Evolutionary conservation across 140 eudicot species (phyloP).

Genomic region (Stevia rebaudiana): DNA sequence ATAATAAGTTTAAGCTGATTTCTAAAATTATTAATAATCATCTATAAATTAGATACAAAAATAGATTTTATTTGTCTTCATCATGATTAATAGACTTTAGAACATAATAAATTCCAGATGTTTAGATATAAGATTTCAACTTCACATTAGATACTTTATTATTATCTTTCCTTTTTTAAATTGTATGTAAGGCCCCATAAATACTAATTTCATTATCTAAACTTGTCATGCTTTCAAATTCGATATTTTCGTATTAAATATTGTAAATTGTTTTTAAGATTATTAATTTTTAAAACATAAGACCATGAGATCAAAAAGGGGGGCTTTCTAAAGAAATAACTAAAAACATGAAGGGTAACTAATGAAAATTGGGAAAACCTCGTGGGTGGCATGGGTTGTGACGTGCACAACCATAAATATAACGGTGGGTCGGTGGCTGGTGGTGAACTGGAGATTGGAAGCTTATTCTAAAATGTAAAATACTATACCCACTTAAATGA

Average conservation of each 20-base stretch:
- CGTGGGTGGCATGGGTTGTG: constrained; percentile 5
- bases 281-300: not conserved
- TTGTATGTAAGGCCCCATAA: no score
- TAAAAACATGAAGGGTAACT: constrained; percentile 16
- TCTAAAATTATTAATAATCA: not conserved
- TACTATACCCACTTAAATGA: constrained; percentile 10
- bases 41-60: not conserved
- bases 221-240: not conserved
- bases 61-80: not conserved
- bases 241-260: not conserved
- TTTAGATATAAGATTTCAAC: not conserved
- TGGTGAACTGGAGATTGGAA: constrained; percentile 4
- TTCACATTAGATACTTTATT: no score
- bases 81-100: not conserved
- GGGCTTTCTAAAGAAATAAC: not conserved
- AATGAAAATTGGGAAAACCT: not conserved
- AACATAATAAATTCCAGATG: no score
- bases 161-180: no score
- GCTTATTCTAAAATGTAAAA: not conserved
- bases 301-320: not conserved
- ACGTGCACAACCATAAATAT: constrained; percentile 20
- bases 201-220: not conserved
- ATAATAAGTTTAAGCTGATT: not conserved
- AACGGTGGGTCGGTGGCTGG: constrained; percentile 12
- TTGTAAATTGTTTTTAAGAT: not conserved